A percentile compares a stretch with the other conserved stretches of the same genome.
Conservation (phyloP, 2,329 filamentous ascomycete species). For the Aureobasidium zeae region DNA sequence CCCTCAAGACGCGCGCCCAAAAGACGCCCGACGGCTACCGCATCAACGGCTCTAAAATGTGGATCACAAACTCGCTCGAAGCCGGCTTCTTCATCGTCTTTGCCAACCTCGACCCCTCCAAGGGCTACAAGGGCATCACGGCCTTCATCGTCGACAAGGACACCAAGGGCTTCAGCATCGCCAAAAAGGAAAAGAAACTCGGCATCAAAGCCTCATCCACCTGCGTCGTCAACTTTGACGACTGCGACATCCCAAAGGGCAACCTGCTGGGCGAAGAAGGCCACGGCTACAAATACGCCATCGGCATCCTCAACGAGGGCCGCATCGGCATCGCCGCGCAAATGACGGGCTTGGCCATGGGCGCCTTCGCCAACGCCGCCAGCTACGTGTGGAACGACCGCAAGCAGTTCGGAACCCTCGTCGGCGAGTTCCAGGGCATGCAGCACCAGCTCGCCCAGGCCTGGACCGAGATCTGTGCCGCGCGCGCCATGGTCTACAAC, state of each 20-base stretch:
- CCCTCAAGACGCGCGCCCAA: conserved; percentile 79
- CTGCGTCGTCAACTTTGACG: conserved; percentile 95
- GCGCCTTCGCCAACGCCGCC: conserved; percentile 90
- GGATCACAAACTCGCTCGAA: conserved; percentile 97
- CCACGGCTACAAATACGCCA: conserved; percentile 96
- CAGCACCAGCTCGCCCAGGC: conserved; percentile 97
- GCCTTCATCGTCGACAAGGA: conserved; percentile 92
- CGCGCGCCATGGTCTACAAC: conserved; percentile 88
- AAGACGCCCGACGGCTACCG: conserved; percentile 76
- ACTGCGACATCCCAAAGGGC: conserved; percentile 79
- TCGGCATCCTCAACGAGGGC: conserved; percentile 86
- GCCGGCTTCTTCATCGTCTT: conserved; percentile 95
- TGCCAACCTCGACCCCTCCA: conserved; percentile 83
- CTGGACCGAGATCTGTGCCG: conserved; percentile 86
- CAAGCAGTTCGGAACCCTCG: conserved; percentile 86
- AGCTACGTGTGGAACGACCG: conserved; percentile 97
- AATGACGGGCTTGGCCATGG: conserved; percentile 93
- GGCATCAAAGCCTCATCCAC: conserved; percentile 94
- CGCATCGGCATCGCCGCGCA: conserved; percentile 96
- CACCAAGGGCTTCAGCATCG: conserved; percentile 80
- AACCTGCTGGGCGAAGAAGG: conserved; percentile 84
- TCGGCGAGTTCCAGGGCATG: conserved; percentile 98
- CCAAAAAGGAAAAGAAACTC: conserved; percentile 99
- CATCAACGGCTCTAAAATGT: conserved; percentile 95
- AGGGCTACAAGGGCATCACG: conserved; percentile 94